Evolutionary conservation across 345 rosid genomes (phyloP), one percentile per base, ranked within the genome.

Genomic region (Draba incana): DNA sequence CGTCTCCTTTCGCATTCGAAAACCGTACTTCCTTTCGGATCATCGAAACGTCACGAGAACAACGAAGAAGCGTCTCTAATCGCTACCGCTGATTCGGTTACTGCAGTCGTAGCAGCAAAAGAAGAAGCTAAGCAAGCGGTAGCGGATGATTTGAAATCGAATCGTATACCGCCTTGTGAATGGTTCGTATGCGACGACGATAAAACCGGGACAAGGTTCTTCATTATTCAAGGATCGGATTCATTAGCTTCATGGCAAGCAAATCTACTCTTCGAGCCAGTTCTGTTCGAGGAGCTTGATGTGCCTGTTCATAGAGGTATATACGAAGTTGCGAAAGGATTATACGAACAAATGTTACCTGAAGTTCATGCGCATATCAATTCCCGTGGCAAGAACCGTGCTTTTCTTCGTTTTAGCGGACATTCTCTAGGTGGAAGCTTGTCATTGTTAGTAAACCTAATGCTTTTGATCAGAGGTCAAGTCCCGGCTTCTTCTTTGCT

Each of bases 341-440:
- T 88, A 16, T 94, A 88, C 58, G 85, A 84, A 25, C 97, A 94
- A 72, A 87, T 89, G 89, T 72, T 94, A 83, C 97, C 98, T 1
- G 96, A 94, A 81, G 87, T 89, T 27, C 84, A 54, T 2, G 81
- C 85, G 25, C 99, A 94, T 68, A 77, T 94, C 49, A 80, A 81
- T 45, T 80, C 88, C 5, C 79, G 69, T 53, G 97, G 96, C 71
- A 69, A 69, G 63, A 76, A 78, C 53, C 79, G 53, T 46, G 96
- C 96, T 55, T 77, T 84, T 63, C 85, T 92, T 31, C 88, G 98
- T 47, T 94, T 94, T 84, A 86, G 97, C 0, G 99, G 99, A 47
- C 99, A 94, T 73, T 94, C 99, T 62, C 85, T 94, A 10, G 99
- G 99, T 0, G 99, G 99, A 73, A 86, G 97, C 81, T 86, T 94